Base-by-base conservation (phyloP, 495 filamentous ascomycete genomes). In the Lophiostoma macrostomum region DNA sequence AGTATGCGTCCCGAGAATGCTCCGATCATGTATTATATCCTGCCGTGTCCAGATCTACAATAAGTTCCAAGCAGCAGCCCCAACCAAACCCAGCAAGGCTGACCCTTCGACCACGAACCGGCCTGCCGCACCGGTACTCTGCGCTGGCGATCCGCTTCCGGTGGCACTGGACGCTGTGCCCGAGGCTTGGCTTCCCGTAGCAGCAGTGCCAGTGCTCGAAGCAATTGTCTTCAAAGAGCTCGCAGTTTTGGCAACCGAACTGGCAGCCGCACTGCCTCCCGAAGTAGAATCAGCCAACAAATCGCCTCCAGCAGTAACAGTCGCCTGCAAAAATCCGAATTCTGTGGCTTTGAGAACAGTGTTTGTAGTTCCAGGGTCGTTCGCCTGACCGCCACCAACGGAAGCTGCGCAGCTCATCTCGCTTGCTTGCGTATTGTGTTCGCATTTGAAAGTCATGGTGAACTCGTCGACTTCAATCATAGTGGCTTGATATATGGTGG, bases 321-420 rank as follows among this genome's bases (percentile, higher is more conserved):
- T 56, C 22, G 52, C 52, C n/a, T 42, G 39, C 32, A 41, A 12
- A 19, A 30, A 56, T 11, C 42, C 41, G 13, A 38, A 32, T 5
- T 56, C 42, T 10, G 4, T 24, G 5, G 18, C 50, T 7, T 13
- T 5, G 3, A 46, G 22, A 1, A 40, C 36, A 13, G 29, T 19
- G 22, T 19, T 10, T 7, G 40, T 54, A 5, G n/a, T 27, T n/a
- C 41, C 50, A 16, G 50, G 50, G 23, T 38, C 39, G 22, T 54
- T 46, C 23, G 40, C 38, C 8, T 30, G n/a, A 1, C 11, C 28
- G 1, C 50, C 50, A 12, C 29, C 50, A 1, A 28, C 31, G 8
- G 25, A 24, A 3, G 41, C 31, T 4, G 1, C 23, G 18, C 52
- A 56, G 4, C 5, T 16, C 52, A 56, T 49, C 14, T 32, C 24